Base-by-base conservation (phyloP, 2,329 filamentous ascomycete species). In the Alternaria alternata region DNA sequence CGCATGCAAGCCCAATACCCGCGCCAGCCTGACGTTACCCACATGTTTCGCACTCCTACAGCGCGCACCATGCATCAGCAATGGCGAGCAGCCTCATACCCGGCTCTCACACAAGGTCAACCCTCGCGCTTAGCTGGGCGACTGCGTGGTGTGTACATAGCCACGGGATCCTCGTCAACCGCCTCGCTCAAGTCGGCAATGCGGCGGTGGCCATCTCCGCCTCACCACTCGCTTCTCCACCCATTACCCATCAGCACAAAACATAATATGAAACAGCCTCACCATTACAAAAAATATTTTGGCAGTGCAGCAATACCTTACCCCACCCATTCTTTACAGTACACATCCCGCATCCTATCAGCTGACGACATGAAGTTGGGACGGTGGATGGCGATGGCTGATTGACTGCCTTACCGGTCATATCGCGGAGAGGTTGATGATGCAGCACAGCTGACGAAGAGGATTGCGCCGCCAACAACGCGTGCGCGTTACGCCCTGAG, bases 191-290 rank as follows among this genome's bases (percentile, higher is more conserved):
- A 48, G 44, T 46, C 41, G 48, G 32, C 51, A 26, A 44, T 38
- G 44, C 54, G 41, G 30, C 32, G 46, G 20, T 32, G 46, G 22
- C 24, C 46, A 39, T 28, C 36, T 28, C 36, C 44, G 51, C 49
- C 52, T 61, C 57, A 54, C 49, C 39, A 54, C 42, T 47, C 42
- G 32, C 42, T 46, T 61, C 36, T 34, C 39, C 30, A 44, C 41
- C 22, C 28, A 44, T 9, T 38, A 4, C 20, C 46, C 57, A 57
- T 58, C 55, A 61, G 57, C 51, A 47, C 63, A 56, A 63, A 55
- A 52, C 54, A 26, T 57, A 57, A 59, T 34, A 38, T 61, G 65
- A 66, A 66, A 66, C 65, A 62, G 53, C 34, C 54, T 54, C 55
- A 38, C 32, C 30, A 43, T 22, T 47, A 18, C 26, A 26, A 20